These are phyloP conservation scores for Echeveria elegans DNA, from an alignment of 164 flowering plant genomes.

Conservation along the genomic window DNA sequence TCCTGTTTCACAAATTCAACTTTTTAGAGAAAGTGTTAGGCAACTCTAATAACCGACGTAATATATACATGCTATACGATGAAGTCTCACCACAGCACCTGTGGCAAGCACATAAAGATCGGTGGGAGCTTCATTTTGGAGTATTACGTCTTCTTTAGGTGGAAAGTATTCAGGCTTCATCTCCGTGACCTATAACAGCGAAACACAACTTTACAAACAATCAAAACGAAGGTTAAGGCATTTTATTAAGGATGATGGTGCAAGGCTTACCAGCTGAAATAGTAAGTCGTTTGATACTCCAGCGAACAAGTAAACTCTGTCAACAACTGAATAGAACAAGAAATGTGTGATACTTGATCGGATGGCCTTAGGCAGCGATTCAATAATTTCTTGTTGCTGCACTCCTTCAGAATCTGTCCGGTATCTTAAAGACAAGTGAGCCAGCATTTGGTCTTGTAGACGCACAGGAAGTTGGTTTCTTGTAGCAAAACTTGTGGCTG, in stretches of 20 bases:
- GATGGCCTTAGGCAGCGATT: constrained; percentile 58
- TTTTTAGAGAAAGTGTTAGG: too few species aligned
- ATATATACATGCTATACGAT: background rate
- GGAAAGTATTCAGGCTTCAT: constrained; percentile 61
- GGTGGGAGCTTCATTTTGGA: constrained; percentile 70
- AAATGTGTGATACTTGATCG: constrained; percentile 48
- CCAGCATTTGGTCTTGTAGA: constrained; percentile 62
- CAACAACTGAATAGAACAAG: constrained; percentile 49
- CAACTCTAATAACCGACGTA: background rate
- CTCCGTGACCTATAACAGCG: constrained; percentile 37
- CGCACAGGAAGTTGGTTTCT: constrained; percentile 50
- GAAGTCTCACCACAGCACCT: constrained; percentile 41
- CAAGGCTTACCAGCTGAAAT: constrained; percentile 43
- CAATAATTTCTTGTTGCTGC: constrained; percentile 60
- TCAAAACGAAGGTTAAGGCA: background rate
- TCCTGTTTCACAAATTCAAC: constrained; percentile 27
- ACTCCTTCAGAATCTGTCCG: constrained; percentile 59
- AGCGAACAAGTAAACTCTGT: constrained; percentile 43
- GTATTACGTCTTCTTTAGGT: constrained; percentile 49
- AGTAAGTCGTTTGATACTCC: constrained; percentile 61
- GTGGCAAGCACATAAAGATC: constrained; percentile 47
- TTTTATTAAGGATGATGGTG: background rate
- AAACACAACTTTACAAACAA: too few species aligned
- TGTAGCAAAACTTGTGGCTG: constrained; percentile 48
- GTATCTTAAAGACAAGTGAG: constrained; percentile 43